Evolutionary conservation across 2,329 filamentous ascomycete genomes (phyloP).

Genomic region (Graphiopsis chlorocephala): DNA sequence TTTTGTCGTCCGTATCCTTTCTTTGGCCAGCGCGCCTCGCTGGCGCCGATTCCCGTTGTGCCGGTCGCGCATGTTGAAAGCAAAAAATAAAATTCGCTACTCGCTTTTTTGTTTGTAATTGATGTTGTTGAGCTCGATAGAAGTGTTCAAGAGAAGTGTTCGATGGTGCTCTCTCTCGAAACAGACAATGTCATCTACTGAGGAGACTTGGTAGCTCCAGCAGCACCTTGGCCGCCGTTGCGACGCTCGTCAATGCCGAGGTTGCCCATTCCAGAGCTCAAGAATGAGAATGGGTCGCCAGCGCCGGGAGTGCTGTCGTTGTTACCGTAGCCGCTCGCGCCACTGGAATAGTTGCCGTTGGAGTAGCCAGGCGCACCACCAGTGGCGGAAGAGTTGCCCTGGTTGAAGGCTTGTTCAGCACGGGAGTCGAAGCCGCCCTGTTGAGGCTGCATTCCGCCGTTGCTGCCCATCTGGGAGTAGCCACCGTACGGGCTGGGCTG

Average conservation of each 20-base stretch:
- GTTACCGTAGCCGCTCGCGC: conserved; percentile 45
- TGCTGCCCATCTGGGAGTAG: conserved; percentile 55
- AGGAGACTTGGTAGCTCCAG: conserved; percentile 31
- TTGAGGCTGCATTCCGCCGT: conserved; percentile 64
- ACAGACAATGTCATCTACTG: conserved; percentile 22
- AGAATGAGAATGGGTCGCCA: conserved; percentile 76
- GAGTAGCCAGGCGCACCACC: conserved; percentile 57
- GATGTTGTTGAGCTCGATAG: background rate
- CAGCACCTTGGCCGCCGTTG: conserved; percentile 39
- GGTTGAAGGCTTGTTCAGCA: conserved; percentile 84
- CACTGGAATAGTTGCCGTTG: conserved; percentile 50
- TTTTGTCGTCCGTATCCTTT: background rate
- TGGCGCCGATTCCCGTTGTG: background rate
- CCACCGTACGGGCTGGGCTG: conserved; percentile 73
- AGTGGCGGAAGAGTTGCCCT: conserved; percentile 72
- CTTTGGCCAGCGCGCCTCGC: background rate
- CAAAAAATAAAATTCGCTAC: background rate
- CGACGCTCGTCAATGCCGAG: conserved; percentile 64
- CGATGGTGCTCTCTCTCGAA: background rate
- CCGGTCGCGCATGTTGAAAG: background rate
- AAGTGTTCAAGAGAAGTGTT: background rate
- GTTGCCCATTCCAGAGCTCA: conserved; percentile 69
- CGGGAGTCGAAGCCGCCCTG: conserved; percentile 84
- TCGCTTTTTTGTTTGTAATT: background rate
- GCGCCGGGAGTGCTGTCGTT: conserved; percentile 50